These are phyloP conservation scores for Ramaria sp. DNA, from an alignment of 768 basidiomycete species.

Conservation along the genomic window DNA sequence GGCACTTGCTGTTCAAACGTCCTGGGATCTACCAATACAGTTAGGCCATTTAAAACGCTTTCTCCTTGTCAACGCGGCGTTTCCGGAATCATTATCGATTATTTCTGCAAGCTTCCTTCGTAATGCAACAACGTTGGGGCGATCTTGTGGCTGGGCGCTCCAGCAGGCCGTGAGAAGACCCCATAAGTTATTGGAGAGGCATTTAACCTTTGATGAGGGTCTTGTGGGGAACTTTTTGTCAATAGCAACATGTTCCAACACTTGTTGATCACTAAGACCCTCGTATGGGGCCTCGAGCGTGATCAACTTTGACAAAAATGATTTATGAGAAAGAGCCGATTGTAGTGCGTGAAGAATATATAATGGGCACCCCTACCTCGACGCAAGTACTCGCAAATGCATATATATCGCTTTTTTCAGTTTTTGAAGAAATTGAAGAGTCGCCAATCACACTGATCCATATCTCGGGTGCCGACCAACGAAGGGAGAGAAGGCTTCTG, in stretches of 20 bases:
- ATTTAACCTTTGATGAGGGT: not conserved
- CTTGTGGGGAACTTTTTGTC: not conserved
- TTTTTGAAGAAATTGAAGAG: not conserved
- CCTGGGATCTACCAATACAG: too few species aligned
- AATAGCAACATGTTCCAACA: not conserved
- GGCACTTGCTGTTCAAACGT: too few species aligned
- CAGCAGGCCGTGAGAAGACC: not conserved
- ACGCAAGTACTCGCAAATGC: not conserved
- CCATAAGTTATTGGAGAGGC: not conserved
- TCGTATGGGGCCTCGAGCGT: not conserved
- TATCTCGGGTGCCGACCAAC: not conserved
- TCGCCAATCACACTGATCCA: not conserved
- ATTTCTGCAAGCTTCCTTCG: not conserved
- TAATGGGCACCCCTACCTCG: not conserved
- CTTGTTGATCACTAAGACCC: not conserved
- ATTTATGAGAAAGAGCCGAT: not conserved
- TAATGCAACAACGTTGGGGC: not conserved
- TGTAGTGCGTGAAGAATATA: not conserved
- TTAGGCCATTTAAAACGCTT: too few species aligned
- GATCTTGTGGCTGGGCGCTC: not conserved
- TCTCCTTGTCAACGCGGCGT: too few species aligned
- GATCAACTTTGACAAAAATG: not conserved
- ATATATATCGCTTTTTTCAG: constrained; percentile 2
- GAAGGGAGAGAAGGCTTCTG: not conserved
- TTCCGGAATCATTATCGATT: not conserved